Evolutionary conservation across 2,329 filamentous ascomycete species (phyloP), one percentile per base, ranked within the genome.

Genomic region (Fusarium begoniae): DNA sequence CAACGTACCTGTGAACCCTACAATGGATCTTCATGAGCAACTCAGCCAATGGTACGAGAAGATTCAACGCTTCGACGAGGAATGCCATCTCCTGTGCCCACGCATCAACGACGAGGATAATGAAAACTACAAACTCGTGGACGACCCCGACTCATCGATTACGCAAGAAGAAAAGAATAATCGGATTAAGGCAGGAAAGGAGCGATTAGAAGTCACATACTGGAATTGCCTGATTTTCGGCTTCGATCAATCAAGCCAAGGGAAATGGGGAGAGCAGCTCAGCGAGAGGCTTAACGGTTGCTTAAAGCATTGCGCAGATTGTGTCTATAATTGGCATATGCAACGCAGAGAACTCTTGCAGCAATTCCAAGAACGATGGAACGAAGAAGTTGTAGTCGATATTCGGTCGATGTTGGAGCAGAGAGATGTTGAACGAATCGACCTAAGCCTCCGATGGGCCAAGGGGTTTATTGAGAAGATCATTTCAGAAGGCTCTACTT

Each of bases 291-390:
- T 93, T 26, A 89, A 92, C 71, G 80, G 84, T 17, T 87, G 88
- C 44, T 85, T 95, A 30, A 88, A 86, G 65, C 85, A 83, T 65
- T 95, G 93, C 81, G 89, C 94, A 60, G 86, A 89, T 58, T 95
- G 93, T 79, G 91, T 93, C 58, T 87, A 90, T 70, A 91, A 91
- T 75, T 95, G 93, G 88, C 93, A 95, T 81, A 90, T 90, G 79
- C 88, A 87, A 37, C 91, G 93, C 70, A 88, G 89, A 69, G 83
- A 85, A 63, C 89, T 93, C 72, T 83, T 93, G 38, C 89, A 90
- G 68, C 85, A 88, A 54, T 84, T 94, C 62, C 86, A 89, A 75
- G 89, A 91, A 87, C 80, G 79, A 66, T 86, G 84, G 80, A 82
- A 88, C 24, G 88, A 90, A 70, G 85, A 87, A 5, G 84, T 85